These are phyloP conservation scores for Lodderomyces metapsilosis DNA, from an alignment of 1,139 yeast species.

Conservation along the genomic window DNA sequence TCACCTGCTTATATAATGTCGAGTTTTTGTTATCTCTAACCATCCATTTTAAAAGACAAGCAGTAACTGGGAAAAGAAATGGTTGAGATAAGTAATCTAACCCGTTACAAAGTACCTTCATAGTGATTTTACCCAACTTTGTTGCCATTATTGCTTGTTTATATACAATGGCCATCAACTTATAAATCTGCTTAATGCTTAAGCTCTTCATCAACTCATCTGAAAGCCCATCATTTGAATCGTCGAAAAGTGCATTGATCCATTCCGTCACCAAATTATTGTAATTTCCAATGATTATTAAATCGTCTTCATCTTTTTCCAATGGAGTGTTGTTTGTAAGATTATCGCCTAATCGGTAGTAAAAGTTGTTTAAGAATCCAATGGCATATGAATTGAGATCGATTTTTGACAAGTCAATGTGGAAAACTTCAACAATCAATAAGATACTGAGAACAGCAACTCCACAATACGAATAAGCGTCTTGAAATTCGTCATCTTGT, in stretches of 20 bases:
- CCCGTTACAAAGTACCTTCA: constrained; percentile 36
- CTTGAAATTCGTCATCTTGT: constrained; percentile 63
- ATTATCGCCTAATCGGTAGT: constrained; percentile 32
- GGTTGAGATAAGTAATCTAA: constrained; percentile 45
- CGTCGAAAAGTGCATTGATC: constrained; percentile 78
- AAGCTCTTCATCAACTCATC: constrained; percentile 75
- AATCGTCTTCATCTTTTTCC: constrained; percentile 26
- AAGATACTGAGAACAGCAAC: constrained; percentile 51
- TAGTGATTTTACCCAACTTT: constrained; percentile 47
- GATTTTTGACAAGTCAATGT: constrained; percentile 31
- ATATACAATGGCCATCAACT: constrained; percentile 69
- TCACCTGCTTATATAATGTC: constrained; percentile 17
- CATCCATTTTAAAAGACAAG: constrained; percentile 38
- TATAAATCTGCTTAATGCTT: constrained; percentile 65
- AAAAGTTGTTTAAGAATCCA: constrained; percentile 35
- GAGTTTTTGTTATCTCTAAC: constrained; percentile 15
- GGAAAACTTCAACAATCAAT: constrained; percentile 43
- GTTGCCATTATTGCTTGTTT: constrained; percentile 71
- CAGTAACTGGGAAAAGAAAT: constrained; percentile 40
- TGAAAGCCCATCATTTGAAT: constrained; percentile 72
- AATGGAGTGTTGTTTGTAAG: constrained; percentile 21
- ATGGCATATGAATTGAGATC: constrained; percentile 31
- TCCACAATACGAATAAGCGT: constrained; percentile 68
- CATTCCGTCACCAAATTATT: constrained; percentile 64
- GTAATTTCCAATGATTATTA: constrained; percentile 33